Percentiles rank a stretch among this genome's conserved stretches.
These are phyloP conservation scores for Trichoderma oligosporum DNA, from an alignment of 2,329 filamentous ascomycete genomes.

Conservation along the genomic window DNA sequence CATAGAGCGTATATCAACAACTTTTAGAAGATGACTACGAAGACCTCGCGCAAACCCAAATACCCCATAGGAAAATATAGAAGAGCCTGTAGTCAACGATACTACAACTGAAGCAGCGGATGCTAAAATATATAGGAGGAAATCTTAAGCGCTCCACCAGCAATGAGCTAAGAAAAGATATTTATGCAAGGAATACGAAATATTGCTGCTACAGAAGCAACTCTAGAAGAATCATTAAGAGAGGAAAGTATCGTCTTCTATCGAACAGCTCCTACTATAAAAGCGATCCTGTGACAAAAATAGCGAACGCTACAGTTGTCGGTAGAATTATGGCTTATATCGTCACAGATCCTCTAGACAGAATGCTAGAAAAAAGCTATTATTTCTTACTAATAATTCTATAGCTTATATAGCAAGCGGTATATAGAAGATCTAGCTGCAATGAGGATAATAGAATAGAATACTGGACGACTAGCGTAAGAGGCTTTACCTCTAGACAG, in stretches of 20 bases:
- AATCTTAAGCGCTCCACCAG: neutral
- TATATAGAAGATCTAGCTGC: neutral
- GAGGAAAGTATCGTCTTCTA: neutral
- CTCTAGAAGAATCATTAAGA: neutral
- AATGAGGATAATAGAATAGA: neutral
- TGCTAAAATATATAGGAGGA: neutral
- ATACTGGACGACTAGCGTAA: neutral
- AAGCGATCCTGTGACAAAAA: too few species aligned
- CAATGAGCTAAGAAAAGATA: neutral
- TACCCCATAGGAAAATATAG: neutral
- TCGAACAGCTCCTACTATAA: neutral
- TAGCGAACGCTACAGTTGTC: too few species aligned
- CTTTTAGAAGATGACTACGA: neutral
- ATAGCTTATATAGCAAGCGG: neutral
- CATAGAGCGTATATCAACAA: neutral
- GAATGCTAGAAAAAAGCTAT: neutral
- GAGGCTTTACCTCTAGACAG: too few species aligned
- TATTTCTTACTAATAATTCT: neutral
- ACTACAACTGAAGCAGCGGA: neutral
- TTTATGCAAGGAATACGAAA: neutral
- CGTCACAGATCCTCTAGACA: too few species aligned
- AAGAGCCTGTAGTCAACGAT: neutral
- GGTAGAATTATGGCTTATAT: too few species aligned
- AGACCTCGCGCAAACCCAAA: neutral
- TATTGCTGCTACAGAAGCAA: neutral